Evolutionary conservation across 306 rosid species (phyloP).

Genomic region (Benincasa hispida): DNA sequence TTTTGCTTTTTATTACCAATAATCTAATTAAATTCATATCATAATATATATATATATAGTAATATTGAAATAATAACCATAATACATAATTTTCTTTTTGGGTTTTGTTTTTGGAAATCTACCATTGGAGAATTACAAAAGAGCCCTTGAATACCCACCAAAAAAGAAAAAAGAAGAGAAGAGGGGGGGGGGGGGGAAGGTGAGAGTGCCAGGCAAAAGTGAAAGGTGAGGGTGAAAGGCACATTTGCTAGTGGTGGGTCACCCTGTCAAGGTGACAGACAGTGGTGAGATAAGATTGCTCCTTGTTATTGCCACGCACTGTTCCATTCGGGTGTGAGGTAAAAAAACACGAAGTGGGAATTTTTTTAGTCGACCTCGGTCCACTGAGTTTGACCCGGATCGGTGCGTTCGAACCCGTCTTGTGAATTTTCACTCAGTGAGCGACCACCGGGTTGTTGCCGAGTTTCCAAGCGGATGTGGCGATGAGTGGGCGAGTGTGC

Average conservation of each 20-base stretch:
- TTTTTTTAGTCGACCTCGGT: neutral
- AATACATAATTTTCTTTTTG: neutral
- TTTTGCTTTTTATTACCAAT: neutral
- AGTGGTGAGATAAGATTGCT: constrained; percentile 44
- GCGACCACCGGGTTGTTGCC: constrained; percentile 13
- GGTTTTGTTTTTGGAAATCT: neutral
- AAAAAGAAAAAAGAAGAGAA: constrained; percentile 3
- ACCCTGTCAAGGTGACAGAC: constrained; percentile 18
- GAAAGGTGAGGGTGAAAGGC: neutral
- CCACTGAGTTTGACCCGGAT: neutral
- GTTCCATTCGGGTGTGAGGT: neutral
- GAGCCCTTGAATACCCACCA: constrained; percentile 34
- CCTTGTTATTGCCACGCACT: constrained; percentile 28
- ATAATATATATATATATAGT: neutral
- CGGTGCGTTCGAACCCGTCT: no score
- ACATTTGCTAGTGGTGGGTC: constrained; percentile 41
- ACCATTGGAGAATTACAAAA: constrained; percentile 27
- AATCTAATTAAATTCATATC: neutral
- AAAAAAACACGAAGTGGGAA: neutral
- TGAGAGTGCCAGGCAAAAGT: constrained; percentile 3
- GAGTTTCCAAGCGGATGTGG: constrained; percentile 84
- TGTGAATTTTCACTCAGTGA: constrained; percentile 28
- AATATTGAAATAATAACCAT: neutral
- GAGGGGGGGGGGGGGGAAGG: neutral
- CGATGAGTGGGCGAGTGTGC: constrained; percentile 83